phyloP scores from a whole-genome alignment of 192 early-diverging fungal genomes.

The Coemansia sp. region DNA sequence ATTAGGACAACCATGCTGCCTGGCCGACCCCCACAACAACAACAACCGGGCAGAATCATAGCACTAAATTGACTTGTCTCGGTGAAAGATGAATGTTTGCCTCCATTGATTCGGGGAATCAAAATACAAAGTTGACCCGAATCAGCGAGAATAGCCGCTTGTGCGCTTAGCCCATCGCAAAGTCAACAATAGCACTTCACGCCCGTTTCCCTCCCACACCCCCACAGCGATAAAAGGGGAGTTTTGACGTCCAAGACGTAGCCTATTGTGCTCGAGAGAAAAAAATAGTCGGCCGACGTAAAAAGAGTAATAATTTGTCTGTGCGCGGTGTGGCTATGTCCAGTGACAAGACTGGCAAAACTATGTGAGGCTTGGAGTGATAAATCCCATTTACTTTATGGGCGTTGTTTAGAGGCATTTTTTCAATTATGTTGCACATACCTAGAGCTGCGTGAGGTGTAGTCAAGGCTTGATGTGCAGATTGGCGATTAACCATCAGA shows the following conservation, averaged over 20 bases:
- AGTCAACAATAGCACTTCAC: background rate
- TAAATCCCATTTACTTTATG: background rate
- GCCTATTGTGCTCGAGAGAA: background rate
- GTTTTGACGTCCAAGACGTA: background rate
- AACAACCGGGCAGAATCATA: background rate
- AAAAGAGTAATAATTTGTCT: background rate
- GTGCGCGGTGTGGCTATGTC: background rate
- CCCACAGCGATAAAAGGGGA: background rate
- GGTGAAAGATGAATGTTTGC: background rate
- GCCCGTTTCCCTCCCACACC: background rate
- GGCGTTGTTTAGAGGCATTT: background rate
- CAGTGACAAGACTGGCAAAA: background rate
- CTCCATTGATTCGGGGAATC: background rate
- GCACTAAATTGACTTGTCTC: background rate
- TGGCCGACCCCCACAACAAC: background rate
- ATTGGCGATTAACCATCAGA: background rate
- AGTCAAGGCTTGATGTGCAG: too few relatives aligned
- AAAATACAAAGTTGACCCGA: constrained; percentile 1
- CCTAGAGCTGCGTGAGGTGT: background rate
- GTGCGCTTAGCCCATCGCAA: background rate
- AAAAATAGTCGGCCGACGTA: background rate
- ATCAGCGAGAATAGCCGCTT: background rate
- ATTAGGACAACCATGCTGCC: background rate
- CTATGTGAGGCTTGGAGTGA: background rate
- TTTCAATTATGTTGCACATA: background rate